These are phyloP conservation scores for Pulchroboletus neoregius DNA, from an alignment of 1,284 basidiomycete genomes.

Conservation along the genomic window DNA sequence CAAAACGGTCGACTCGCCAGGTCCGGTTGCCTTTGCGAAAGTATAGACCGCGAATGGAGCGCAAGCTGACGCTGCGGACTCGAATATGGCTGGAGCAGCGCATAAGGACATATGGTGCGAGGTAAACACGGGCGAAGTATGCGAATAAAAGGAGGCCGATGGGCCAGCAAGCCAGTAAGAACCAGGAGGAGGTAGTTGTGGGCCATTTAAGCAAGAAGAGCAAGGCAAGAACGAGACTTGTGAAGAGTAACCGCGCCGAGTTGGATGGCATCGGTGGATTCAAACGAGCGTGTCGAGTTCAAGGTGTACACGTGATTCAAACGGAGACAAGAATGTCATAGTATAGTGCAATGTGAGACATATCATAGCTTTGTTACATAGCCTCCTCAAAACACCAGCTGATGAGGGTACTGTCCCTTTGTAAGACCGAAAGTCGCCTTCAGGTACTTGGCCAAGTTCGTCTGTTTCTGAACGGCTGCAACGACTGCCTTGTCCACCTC, in stretches of 20 bases:
- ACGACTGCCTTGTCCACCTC: slow-evolving; percentile 83
- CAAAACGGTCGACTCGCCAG: slow-evolving; percentile 62
- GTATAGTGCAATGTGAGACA: no score
- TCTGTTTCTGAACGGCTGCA: slow-evolving; percentile 88
- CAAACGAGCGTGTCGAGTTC: neutral
- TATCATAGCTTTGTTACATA: slow-evolving; percentile 25
- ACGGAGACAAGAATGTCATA: no score
- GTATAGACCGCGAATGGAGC: slow-evolving; percentile 72
- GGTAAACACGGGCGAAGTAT: slow-evolving; percentile 57
- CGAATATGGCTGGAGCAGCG: slow-evolving; percentile 58
- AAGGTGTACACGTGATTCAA: slow-evolving; percentile 18
- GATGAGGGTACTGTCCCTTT: slow-evolving; percentile 91
- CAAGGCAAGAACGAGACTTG: slow-evolving; percentile 12
- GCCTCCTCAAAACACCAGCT: slow-evolving; percentile 74
- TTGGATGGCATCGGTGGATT: slow-evolving; percentile 12
- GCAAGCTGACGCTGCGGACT: slow-evolving; percentile 65
- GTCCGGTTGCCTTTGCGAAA: slow-evolving; percentile 51
- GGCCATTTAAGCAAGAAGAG: slow-evolving; percentile 24
- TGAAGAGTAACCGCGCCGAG: slow-evolving; percentile 12
- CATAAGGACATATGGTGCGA: slow-evolving; percentile 59
- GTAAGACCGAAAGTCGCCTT: slow-evolving; percentile 92
- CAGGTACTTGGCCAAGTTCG: slow-evolving; percentile 92
- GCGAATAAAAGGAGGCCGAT: slow-evolving; percentile 46
- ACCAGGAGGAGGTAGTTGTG: slow-evolving; percentile 26
- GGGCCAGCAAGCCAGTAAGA: slow-evolving; percentile 30